A percentile compares a stretch with the other conserved stretches of the same genome.
Conservation (phyloP, 2,329 filamentous ascomycete genomes). For the Xylaria sp. region DNA sequence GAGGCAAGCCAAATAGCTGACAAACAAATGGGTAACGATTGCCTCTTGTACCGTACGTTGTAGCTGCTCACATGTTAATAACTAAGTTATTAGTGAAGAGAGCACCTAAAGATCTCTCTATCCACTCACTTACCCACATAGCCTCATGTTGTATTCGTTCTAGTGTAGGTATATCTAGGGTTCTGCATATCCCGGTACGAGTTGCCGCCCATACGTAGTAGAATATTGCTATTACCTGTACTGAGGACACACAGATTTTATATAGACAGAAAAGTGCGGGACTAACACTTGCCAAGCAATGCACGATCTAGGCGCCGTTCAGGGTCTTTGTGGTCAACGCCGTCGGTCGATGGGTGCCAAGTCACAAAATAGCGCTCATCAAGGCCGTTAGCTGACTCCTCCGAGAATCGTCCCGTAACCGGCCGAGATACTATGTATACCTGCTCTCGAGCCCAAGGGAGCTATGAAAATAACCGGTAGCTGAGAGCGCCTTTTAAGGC, state of each 20-base stretch:
- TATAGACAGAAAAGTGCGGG: not conserved
- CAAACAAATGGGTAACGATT: no score
- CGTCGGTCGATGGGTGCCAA: not conserved
- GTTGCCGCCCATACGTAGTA: not conserved
- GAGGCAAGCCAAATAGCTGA: no score
- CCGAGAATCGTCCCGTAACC: conserved; percentile 4
- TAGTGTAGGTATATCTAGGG: not conserved
- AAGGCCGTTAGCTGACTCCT: not conserved
- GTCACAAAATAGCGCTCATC: not conserved
- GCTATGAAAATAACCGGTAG: not conserved
- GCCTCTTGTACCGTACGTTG: no score
- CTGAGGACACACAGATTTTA: not conserved
- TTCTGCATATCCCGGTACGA: not conserved
- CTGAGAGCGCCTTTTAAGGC: not conserved
- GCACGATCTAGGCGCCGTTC: not conserved
- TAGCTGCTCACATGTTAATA: not conserved
- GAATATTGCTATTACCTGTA: not conserved
- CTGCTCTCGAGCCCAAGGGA: not conserved
- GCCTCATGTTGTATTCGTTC: not conserved
- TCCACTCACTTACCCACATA: not conserved
- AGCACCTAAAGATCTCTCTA: not conserved
- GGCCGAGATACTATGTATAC: not conserved
- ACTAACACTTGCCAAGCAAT: not conserved
- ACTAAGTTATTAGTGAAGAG: not conserved
- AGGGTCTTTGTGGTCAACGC: not conserved